Evolutionary conservation across 805 yeast genomes (phyloP).

Genomic region (Wickerhamiella allomyrinae): DNA sequence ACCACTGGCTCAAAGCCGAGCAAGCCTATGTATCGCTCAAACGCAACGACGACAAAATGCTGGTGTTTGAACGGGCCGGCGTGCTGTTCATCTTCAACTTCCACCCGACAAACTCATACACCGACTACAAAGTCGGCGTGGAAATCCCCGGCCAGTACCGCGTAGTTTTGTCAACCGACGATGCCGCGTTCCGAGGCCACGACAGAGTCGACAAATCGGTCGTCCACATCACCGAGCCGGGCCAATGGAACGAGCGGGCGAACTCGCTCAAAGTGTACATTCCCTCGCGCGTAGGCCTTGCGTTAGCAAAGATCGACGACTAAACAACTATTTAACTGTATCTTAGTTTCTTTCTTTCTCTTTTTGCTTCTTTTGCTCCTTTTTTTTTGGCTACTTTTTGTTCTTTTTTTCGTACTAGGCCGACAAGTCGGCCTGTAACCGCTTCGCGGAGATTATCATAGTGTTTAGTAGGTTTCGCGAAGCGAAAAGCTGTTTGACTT

Average conservation of each 20-base stretch:
- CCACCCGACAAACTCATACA: constrained; percentile 68
- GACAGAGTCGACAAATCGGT: constrained; percentile 43
- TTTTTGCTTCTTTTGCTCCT: too few relatives aligned
- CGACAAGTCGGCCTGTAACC: too few relatives aligned
- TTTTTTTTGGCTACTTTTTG: too few relatives aligned
- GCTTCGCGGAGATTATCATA: too few relatives aligned
- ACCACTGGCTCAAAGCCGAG: constrained; percentile 57
- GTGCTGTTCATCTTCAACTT: constrained; percentile 78
- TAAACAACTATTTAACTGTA: too few relatives aligned
- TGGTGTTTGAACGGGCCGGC: constrained; percentile 81
- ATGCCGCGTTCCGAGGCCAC: constrained; percentile 66
- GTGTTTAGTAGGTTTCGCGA: too few relatives aligned
- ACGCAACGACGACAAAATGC: constrained; percentile 75
- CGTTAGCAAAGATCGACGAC: too few relatives aligned
- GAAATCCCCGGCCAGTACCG: constrained; percentile 63
- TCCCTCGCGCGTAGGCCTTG: constrained; percentile 63
- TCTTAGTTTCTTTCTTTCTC: too few relatives aligned
- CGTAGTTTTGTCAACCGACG: constrained; percentile 64
- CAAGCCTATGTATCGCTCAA: constrained; percentile 79
- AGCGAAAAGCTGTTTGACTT: too few relatives aligned
- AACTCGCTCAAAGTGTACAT: constrained; percentile 66
- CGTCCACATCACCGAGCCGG: constrained; percentile 54
- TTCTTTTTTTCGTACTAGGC: too few relatives aligned
- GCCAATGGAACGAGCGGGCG: constrained; percentile 65
- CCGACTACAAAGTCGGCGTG: constrained; percentile 86